phyloP scores from a whole-genome alignment of 2,329 filamentous ascomycete species.

The Conoideocrella luteorostrata region DNA sequence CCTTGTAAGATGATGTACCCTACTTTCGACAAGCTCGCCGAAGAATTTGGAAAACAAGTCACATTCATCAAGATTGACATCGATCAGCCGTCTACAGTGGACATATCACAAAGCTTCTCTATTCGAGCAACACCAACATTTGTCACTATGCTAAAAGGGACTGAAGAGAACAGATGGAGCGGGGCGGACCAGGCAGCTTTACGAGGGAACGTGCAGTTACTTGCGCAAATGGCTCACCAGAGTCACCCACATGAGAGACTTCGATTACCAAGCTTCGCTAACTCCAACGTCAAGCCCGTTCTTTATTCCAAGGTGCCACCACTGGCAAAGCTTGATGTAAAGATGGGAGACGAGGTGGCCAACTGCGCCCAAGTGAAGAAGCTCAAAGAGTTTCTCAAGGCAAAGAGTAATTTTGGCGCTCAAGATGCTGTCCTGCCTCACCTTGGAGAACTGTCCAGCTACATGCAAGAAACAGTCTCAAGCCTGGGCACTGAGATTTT shows the following conservation, averaged over 20 bases:
- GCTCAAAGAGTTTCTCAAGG: conserved; percentile 66
- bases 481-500: conserved; percentile 57
- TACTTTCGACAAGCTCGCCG: conserved; percentile 71
- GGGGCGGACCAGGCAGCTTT: conserved; percentile 67
- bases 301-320: conserved; percentile 75
- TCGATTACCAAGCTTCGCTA: conserved; percentile 62
- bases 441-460: conserved; percentile 56
- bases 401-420: conserved; percentile 49
- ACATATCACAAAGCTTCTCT: conserved; percentile 57
- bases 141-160: conserved; percentile 71
- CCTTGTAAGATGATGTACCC: conserved; percentile 83
- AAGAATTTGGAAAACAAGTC: conserved; percentile 61
- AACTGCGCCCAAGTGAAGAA: conserved; percentile 53
- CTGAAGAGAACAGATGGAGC: conserved; percentile 72
- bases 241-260: conserved; percentile 69
- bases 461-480: conserved; percentile 49
- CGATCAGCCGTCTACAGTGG: conserved; percentile 54
- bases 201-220: conserved; percentile 62
- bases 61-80: conserved; percentile 80
- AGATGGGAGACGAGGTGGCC: conserved; percentile 59
- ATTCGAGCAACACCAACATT: conserved; percentile 83
- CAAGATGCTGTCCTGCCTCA: conserved; percentile 66
- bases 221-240: conserved; percentile 70
- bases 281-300: conserved; percentile 57
- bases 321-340: conserved; percentile 71